Conservation (phyloP, 306 rosid species). For the Echinosophora koreensis region DNA sequence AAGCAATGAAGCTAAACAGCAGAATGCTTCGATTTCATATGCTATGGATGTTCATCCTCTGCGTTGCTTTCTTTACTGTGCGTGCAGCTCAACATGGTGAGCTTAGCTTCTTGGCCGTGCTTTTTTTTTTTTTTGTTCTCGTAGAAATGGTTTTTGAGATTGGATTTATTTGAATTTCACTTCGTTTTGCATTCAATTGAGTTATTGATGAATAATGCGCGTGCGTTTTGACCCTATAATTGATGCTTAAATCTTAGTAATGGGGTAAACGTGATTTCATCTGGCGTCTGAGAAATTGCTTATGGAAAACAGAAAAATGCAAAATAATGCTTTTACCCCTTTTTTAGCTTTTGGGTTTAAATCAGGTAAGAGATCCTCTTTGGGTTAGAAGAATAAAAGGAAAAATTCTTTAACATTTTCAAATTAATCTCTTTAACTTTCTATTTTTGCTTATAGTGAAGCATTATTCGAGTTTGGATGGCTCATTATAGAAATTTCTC, state of each 20-base stretch:
- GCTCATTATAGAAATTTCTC: neutral
- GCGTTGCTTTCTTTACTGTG: slow-evolving; percentile 43
- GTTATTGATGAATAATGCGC: neutral
- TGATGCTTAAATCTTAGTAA: slow-evolving; percentile 27
- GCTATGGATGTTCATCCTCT: slow-evolving; percentile 59
- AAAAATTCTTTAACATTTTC: neutral
- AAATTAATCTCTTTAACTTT: slow-evolving; percentile 28
- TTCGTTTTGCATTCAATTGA: slow-evolving; percentile 35
- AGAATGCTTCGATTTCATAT: slow-evolving; percentile 65
- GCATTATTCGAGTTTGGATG: slow-evolving; percentile 15
- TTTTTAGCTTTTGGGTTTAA: slow-evolving; percentile 1
- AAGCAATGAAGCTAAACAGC: slow-evolving; percentile 21
- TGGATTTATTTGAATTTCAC: slow-evolving; percentile 37
- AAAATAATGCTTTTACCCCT: neutral
- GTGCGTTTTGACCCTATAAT: neutral
- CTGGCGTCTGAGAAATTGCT: slow-evolving; percentile 22
- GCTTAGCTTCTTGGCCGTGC: slow-evolving; percentile 15
- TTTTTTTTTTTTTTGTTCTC: neutral
- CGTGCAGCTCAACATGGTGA: slow-evolving; percentile 68
- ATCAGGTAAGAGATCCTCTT: neutral
- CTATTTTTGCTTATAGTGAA: slow-evolving; percentile 26
- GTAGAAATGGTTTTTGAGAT: slow-evolving; percentile 29
- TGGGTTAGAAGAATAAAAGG: neutral
- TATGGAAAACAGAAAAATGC: slow-evolving; percentile 3
- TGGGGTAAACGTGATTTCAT: slow-evolving; percentile 23